Percentiles rank a stretch among this genome's conserved stretches.
These are phyloP conservation scores for Spongospora subterranea DNA, from an alignment of 208 protist genomes.

Conservation along the genomic window DNA sequence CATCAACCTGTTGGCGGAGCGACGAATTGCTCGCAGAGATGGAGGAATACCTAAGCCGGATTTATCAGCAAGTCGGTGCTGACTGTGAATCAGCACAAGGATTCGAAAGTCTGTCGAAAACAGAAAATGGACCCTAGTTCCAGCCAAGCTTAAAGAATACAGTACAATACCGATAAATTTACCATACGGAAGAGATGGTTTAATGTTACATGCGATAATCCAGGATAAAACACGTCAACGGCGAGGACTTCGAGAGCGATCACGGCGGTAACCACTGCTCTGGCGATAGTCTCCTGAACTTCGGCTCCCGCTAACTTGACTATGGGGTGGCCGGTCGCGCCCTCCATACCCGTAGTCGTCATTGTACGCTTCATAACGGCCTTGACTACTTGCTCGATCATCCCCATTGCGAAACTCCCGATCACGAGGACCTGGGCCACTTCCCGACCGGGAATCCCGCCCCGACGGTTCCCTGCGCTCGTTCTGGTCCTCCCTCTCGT, in stretches of 20 bases:
- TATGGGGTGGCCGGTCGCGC: background rate
- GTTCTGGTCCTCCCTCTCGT: background rate
- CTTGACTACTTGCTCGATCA: background rate
- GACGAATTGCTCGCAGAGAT: too few relatives aligned
- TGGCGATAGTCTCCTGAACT: background rate
- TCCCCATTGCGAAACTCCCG: background rate
- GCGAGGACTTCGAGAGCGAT: constrained; percentile 35
- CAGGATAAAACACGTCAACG: too few relatives aligned
- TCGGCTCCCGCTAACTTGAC: background rate
- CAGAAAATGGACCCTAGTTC: too few relatives aligned
- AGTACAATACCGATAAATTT: too few relatives aligned
- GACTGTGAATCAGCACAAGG: too few relatives aligned
- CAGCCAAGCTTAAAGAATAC: too few relatives aligned
- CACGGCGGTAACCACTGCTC: background rate
- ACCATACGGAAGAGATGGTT: too few relatives aligned
- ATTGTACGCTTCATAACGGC: background rate
- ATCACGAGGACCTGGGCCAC: background rate
- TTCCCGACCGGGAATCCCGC: background rate
- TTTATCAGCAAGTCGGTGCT: too few relatives aligned
- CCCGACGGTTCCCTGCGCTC: background rate
- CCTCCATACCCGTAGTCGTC: background rate
- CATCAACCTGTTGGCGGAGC: too few relatives aligned
- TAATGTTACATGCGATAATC: too few relatives aligned
- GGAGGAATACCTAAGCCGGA: too few relatives aligned
- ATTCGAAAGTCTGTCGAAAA: too few relatives aligned